These are phyloP conservation scores for Cladophialophora yegresii DNA, from an alignment of 2,329 filamentous ascomycete genomes.

Conservation along the genomic window DNA sequence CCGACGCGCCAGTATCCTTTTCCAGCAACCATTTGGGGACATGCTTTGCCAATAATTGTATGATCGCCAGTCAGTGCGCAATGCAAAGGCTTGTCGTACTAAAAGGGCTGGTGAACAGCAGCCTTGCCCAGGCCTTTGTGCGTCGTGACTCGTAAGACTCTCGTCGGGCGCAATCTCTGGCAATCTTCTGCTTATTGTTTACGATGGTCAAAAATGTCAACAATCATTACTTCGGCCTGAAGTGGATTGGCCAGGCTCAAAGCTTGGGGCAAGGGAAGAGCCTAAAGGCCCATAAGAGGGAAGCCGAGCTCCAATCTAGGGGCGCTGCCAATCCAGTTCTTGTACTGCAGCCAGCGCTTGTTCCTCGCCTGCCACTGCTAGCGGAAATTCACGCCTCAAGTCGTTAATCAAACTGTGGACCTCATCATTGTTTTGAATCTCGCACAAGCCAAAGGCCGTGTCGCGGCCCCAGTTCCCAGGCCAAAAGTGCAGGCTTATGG, in stretches of 20 bases:
- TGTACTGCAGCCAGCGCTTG: constrained; percentile 26
- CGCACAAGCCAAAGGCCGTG: constrained; percentile 19
- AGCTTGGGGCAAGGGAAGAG: constrained; percentile 12
- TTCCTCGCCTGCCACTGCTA: constrained; percentile 30
- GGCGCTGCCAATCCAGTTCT: constrained; percentile 8
- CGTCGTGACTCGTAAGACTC: constrained; percentile 16
- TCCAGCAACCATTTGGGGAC: neutral
- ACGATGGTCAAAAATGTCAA: constrained; percentile 20
- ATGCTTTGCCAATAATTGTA: neutral
- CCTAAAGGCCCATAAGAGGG: constrained; percentile 19
- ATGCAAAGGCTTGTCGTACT: constrained; percentile 2
- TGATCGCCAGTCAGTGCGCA: neutral
- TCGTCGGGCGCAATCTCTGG: constrained; percentile 24
- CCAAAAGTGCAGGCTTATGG: constrained; percentile 20
- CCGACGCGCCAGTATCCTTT: neutral
- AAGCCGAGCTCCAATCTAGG: constrained; percentile 8
- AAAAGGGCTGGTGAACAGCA: constrained; percentile 20
- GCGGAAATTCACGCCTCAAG: constrained; percentile 34
- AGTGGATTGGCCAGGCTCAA: constrained; percentile 24
- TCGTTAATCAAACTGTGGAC: constrained; percentile 33
- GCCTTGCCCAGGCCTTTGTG: constrained; percentile 16
- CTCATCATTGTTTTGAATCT: constrained; percentile 33
- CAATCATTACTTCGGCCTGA: constrained; percentile 18
- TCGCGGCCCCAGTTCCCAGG: constrained; percentile 22
- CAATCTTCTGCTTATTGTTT: constrained; percentile 27